phyloP scores from a whole-genome alignment of 2,329 filamentous ascomycete species.

The Penicillium sp. region DNA sequence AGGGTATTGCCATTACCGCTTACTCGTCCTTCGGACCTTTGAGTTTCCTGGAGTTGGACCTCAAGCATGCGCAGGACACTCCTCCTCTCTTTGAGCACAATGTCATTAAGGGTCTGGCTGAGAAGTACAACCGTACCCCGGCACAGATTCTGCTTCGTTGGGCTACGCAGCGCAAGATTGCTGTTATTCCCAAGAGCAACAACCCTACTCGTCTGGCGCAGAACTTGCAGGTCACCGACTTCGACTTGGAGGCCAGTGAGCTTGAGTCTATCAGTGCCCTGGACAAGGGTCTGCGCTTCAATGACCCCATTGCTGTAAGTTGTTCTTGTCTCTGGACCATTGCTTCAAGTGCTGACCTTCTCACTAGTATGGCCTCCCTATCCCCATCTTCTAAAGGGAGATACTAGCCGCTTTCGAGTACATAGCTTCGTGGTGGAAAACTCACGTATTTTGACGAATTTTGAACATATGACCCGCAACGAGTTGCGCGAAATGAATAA shows the following conservation, averaged over 20 bases:
- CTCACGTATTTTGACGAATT: constrained; percentile 8
- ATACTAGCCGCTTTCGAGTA: neutral
- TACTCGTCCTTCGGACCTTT: constrained; percentile 82
- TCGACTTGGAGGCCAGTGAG: constrained; percentile 65
- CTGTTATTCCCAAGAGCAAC: constrained; percentile 79
- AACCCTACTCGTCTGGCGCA: constrained; percentile 43
- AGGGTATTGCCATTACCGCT: constrained; percentile 73
- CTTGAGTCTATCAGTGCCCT: constrained; percentile 65
- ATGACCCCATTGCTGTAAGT: constrained; percentile 70
- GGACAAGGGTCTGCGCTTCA: constrained; percentile 69
- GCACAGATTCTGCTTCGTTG: constrained; percentile 83
- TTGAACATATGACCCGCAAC: neutral
- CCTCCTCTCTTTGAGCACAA: constrained; percentile 70
- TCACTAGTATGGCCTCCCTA: constrained; percentile 47
- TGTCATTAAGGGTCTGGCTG: constrained; percentile 62
- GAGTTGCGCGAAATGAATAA: constrained; percentile 9
- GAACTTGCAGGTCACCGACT: constrained; percentile 61
- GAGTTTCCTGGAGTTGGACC: constrained; percentile 73
- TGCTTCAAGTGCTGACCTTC: constrained; percentile 16
- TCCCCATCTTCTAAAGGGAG: constrained; percentile 52
- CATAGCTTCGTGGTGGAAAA: neutral
- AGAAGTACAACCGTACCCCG: constrained; percentile 68
- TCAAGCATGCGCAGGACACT: constrained; percentile 64
- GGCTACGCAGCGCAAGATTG: constrained; percentile 78
- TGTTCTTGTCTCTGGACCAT: neutral